These are phyloP conservation scores for Termitomyces sp. DNA, from an alignment of 768 basidiomycete species.

Conservation along the genomic window DNA sequence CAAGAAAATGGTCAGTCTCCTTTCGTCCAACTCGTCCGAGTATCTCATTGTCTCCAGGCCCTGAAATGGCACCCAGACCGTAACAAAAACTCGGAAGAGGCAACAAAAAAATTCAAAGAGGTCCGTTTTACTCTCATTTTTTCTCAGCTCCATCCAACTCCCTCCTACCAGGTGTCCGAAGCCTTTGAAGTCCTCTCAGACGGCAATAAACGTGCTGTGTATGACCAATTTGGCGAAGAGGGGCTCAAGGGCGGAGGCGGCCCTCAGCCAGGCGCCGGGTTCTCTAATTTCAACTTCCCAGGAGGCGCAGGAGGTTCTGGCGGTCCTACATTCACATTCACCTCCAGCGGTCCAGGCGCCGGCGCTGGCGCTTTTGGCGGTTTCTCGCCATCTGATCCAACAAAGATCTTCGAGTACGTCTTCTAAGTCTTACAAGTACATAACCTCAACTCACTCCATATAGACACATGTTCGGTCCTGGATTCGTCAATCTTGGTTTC, in stretches of 20 bases:
- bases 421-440: neutral
- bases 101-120: constrained; percentile 89
- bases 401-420: constrained; percentile 84
- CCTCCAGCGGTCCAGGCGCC: constrained; percentile 41
- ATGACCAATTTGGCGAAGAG: constrained; percentile 94
- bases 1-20: constrained; percentile 75
- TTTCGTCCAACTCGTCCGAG: neutral
- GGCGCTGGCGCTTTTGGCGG: constrained; percentile 29
- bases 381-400: constrained; percentile 77
- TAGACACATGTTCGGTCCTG: constrained; percentile 53
- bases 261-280: constrained; percentile 46
- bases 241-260: constrained; percentile 77
- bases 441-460: too few relatives aligned
- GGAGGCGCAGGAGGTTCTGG: constrained; percentile 37
- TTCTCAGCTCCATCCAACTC: neutral
- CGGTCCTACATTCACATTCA: constrained; percentile 51
- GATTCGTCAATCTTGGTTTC: neutral
- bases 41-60: constrained; percentile 37
- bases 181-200: constrained; percentile 95
- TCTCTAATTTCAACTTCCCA: constrained; percentile 42
- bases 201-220: constrained; percentile 75
- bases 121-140: constrained; percentile 27
- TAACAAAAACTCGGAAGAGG: constrained; percentile 80
- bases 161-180: constrained; percentile 68
- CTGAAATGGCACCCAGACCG: constrained; percentile 96